Base-by-base conservation (phyloP, 352 stramenopile species). In the Phytopythium kandeliae region DNA sequence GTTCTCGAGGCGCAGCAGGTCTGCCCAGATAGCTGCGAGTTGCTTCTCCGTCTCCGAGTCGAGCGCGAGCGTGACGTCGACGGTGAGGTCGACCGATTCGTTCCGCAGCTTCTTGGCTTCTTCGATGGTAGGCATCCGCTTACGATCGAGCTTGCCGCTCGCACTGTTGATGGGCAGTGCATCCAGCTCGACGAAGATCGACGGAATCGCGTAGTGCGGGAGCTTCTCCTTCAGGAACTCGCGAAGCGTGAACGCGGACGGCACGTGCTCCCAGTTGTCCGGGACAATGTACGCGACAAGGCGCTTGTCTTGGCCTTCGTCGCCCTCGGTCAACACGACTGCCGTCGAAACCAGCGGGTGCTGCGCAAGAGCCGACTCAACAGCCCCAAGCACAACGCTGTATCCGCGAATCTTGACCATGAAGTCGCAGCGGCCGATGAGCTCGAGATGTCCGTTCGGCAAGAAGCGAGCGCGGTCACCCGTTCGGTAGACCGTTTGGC, bases 331-430 rank as follows among this genome's bases (percentile, higher is more conserved):
- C 13, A 97, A 71, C 28, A 97, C 94, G n/a, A 94, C 85, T 2
- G 78, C 89, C 15, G 82, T 96, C 24, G 78, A 92, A 15, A 97
- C 77, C 28, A 86, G 66, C 35, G 74, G 65, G 46, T 95, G 88
- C 63, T 92, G 75, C 31, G 84, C 86, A 30, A 98, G 80, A 16
- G 88, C 89, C 8, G 85, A 88, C 62, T 97, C 90, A 2, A 98
- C 78, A 17, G 91, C 92, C 28, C 89, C 89, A 8, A 97, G 63
- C 25, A 97, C 94, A 5, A 98, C 88, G 40, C 87, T 96, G 64
- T 97, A 98, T 37, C 94, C 94, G 22, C 92, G 82, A 54, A 98
- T 96, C 72, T 98, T 98, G 51, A 98, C 88, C 89, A 98, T 97
- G 53, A 96, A 97, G 67, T 97, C 92, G 57, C 88, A 97, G 35